Base-by-base conservation (phyloP, 1,284 basidiomycete species). In the Vanrija sp. region DNA sequence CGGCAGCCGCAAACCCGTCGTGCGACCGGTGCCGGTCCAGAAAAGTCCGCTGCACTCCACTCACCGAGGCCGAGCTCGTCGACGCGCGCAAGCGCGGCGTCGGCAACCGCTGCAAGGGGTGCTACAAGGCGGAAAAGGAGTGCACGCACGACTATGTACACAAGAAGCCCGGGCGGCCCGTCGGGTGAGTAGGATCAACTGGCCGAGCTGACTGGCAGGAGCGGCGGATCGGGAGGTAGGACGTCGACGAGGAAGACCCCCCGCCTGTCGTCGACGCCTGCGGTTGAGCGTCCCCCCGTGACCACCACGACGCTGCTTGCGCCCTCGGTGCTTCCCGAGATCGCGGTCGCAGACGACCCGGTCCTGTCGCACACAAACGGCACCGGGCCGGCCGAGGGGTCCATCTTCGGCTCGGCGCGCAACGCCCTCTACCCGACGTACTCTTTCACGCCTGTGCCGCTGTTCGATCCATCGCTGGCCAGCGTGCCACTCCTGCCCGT, bases 141-240 rank as follows among this genome's bases (percentile, higher is more conserved):
- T 60, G 58, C 39, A 56, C 54, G 16, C 37, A 43, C 44, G 41
- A 48, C 15, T 60, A 60, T 31, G 47, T 57, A 22, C 54, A 54
- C 49, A 60, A 60, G 46, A 53, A 56, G 47, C 58, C 58, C 2
- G 58, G 58, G 0, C 45, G 58, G 9, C 58, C 58, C 6, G 8
- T 51, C 14, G 58, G 58, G 45, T 49, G 52, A n/a, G 55, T 42
- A 12, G 9, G 35, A 46, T 24, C 23, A 16, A 20, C 25, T 46
- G 16, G 12, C 22, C 15, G 18, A 24, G 45, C 24, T 20, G 45
- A 31, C 31, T 1, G n/a, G 6, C 45, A 19, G 25, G 14, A 19
- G 45, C 24, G 45, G 23, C n/a, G 23, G 45, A 19, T 23, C 25
- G 42, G 42, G 22, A 22, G 7, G 25, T n/a, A n/a, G 22, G 42